Percentiles rank a stretch among this genome's conserved stretches.
These are phyloP conservation scores for Xylaria sp. DNA, from an alignment of 2,329 filamentous ascomycete genomes.

Conservation along the genomic window DNA sequence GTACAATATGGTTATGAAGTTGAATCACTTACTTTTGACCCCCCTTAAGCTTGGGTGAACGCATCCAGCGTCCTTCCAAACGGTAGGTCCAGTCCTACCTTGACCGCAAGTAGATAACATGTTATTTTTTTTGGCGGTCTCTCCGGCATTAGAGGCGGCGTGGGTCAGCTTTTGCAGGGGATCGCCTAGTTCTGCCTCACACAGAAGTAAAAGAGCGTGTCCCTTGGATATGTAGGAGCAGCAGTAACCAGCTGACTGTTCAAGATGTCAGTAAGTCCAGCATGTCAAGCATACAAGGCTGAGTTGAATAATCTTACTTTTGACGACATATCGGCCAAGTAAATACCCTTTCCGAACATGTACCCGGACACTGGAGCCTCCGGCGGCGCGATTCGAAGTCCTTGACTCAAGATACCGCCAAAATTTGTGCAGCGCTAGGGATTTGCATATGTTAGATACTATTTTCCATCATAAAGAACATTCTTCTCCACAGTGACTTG, in stretches of 20 bases:
- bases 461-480: background rate
- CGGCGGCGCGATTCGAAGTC: conserved; percentile 85
- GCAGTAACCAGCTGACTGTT: conserved; percentile 75
- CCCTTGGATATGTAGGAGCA: conserved; percentile 64
- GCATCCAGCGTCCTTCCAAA: conserved; percentile 77
- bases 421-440: conserved; percentile 73
- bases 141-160: conserved; percentile 67
- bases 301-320: conserved; percentile 52
- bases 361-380: conserved; percentile 75
- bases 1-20: background rate
- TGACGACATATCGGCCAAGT: conserved; percentile 82
- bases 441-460: background rate
- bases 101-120: conserved; percentile 73
- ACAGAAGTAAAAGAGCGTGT: conserved; percentile 77
- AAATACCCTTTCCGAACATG: conserved; percentile 91
- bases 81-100: conserved; percentile 66
- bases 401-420: conserved; percentile 85
- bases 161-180: conserved; percentile 70
- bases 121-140: conserved; percentile 64
- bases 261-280: conserved; percentile 19
- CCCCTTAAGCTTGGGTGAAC: conserved; percentile 70
- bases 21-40: conserved; percentile 62
- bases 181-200: conserved; percentile 80
- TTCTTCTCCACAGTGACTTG: background rate
- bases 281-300: background rate